phyloP scores from a whole-genome alignment of 2,329 filamentous ascomycete genomes.

The Ophiosphaerella korrae region DNA sequence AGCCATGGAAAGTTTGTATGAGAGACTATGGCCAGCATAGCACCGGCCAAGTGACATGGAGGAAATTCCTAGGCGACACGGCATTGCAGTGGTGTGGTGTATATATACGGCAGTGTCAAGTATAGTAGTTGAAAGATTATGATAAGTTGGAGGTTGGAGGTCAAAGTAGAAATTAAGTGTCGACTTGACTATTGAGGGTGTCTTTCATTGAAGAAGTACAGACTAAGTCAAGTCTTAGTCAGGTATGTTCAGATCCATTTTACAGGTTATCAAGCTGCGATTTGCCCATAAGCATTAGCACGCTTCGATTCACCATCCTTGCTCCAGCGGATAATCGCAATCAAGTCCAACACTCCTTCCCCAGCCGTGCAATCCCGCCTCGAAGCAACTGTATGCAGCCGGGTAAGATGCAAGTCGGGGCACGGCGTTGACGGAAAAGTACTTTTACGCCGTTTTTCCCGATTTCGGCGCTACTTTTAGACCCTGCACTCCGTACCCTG shows the following conservation, averaged over 20 bases:
- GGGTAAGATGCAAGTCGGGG: not conserved
- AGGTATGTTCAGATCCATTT: not conserved
- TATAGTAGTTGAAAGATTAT: no score
- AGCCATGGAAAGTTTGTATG: constrained; percentile 71
- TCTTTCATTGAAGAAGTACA: not conserved
- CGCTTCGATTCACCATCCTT: not conserved
- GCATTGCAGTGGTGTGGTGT: constrained; percentile 40
- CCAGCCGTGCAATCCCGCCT: constrained; percentile 1
- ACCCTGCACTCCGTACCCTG: no score
- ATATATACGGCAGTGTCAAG: not conserved
- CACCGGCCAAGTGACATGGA: constrained; percentile 78
- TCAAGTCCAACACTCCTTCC: not conserved
- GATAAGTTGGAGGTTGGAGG: no score
- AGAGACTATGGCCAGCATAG: constrained; percentile 68
- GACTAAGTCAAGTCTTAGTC: not conserved
- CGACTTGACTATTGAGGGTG: not conserved
- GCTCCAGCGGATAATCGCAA: constrained; percentile 12
- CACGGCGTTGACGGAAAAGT: not conserved
- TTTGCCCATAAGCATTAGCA: not conserved
- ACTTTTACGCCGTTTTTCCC: not conserved
- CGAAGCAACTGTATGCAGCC: not conserved
- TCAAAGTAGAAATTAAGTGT: no score
- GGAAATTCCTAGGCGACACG: constrained; percentile 69
- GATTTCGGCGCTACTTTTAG: not conserved
- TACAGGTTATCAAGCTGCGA: not conserved